Conservation (phyloP, 352 stramenopile genomes). For the Pythium rishiriense region DNA sequence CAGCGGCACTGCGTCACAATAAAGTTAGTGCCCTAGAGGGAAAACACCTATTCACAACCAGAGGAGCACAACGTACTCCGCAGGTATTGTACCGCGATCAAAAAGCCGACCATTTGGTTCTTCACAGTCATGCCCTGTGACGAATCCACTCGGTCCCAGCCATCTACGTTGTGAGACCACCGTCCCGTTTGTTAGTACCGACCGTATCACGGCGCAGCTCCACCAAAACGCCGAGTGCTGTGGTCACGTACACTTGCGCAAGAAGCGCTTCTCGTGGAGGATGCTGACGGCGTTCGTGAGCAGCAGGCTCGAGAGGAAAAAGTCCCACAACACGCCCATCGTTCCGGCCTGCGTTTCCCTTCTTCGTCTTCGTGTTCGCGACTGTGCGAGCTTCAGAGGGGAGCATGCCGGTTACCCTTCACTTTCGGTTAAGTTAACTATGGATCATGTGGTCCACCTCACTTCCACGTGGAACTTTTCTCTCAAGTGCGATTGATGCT, state of each 20-base stretch:
- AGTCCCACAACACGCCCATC: slow-evolving; percentile 89
- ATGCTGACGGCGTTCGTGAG: slow-evolving; percentile 87
- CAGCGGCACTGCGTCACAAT: slow-evolving; percentile 52
- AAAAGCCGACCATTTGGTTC: slow-evolving; percentile 86
- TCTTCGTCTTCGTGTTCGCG: slow-evolving; percentile 19
- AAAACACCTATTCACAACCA: background rate
- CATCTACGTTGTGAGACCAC: slow-evolving; percentile 43
- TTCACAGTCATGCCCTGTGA: slow-evolving; percentile 84
- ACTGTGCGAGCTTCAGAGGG: background rate
- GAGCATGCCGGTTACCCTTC: background rate
- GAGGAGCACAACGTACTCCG: slow-evolving; percentile 47
- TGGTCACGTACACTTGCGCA: slow-evolving; percentile 69
- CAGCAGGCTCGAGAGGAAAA: slow-evolving; percentile 84
- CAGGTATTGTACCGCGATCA: slow-evolving; percentile 85
- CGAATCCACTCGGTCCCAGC: slow-evolving; percentile 82
- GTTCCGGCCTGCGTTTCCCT: background rate
- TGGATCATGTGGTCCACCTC: background rate
- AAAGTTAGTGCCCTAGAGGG: slow-evolving; percentile 11
- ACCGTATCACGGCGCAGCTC: background rate
- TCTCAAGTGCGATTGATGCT: slow-evolving; percentile 4
- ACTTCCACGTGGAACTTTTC: background rate
- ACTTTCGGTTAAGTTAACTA: slow-evolving; percentile 4
- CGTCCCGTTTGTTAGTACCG: background rate
- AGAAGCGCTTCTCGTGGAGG: slow-evolving; percentile 87
- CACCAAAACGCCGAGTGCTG: too few relatives aligned